Percentiles rank a stretch among this genome's conserved stretches.
phyloP scores from a whole-genome alignment of 805 yeast species.

The Pichia occidentalis region DNA sequence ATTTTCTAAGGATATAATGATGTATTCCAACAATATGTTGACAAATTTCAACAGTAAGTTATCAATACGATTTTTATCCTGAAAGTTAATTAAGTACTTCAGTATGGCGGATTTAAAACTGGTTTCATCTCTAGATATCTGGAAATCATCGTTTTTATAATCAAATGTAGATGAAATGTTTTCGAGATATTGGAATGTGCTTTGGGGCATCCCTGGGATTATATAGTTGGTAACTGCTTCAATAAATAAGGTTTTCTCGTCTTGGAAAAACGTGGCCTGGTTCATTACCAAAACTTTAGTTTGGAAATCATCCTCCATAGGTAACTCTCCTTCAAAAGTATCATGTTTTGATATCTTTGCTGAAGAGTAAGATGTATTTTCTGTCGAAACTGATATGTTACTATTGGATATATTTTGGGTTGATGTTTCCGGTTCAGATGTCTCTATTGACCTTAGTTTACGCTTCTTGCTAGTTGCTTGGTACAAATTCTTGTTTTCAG shows the following conservation, averaged over 20 bases:
- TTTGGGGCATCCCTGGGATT: conserved; percentile 30
- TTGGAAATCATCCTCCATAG: background rate
- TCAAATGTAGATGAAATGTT: conserved; percentile 28
- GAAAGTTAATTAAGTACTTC: conserved; percentile 37
- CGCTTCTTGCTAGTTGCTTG: conserved; percentile 21
- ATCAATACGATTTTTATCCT: conserved; percentile 43
- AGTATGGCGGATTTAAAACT: conserved; percentile 31
- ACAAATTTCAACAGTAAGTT: conserved; percentile 39
- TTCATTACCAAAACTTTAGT: conserved; percentile 22
- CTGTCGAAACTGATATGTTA: conserved; percentile 4
- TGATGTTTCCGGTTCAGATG: background rate
- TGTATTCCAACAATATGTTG: conserved; percentile 28
- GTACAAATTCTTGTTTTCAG: conserved; percentile 37
- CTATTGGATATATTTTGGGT: background rate
- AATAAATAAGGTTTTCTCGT: conserved; percentile 35
- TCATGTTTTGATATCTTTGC: background rate
- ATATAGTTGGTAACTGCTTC: conserved; percentile 30
- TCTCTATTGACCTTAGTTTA: conserved; percentile 13
- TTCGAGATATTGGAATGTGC: conserved; percentile 32
- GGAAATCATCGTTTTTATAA: conserved; percentile 22
- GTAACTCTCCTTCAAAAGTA: background rate
- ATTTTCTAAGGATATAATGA: conserved; percentile 18
- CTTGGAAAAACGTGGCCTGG: conserved; percentile 29
- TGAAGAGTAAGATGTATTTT: conserved; percentile 1
- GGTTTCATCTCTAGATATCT: conserved; percentile 25